These are phyloP conservation scores for Penicillium sp. DNA, from an alignment of 2,329 filamentous ascomycete genomes.

Conservation along the genomic window DNA sequence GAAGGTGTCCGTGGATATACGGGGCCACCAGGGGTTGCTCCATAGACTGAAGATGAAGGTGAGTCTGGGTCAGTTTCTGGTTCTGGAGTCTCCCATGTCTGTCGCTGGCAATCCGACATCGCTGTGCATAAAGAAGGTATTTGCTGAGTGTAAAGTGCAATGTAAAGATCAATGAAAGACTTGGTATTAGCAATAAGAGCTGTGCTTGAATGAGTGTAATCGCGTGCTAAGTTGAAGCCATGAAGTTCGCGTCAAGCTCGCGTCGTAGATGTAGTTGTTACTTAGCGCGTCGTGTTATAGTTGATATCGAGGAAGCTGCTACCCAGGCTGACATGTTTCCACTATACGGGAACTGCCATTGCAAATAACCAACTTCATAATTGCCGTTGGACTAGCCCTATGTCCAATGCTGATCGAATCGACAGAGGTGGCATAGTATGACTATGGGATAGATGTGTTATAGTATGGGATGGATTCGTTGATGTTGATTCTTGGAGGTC, in stretches of 20 bases:
- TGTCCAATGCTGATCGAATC: not conserved
- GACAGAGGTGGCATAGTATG: not conserved
- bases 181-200: not conserved
- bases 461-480: not conserved
- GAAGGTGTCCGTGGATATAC: not conserved
- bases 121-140: not conserved
- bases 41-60: not conserved
- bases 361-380: not conserved
- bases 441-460: not conserved
- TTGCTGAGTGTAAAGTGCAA: not conserved
- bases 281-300: no score
- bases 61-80: not conserved
- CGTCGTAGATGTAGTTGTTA: not conserved
- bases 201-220: not conserved
- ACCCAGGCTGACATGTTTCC: not conserved
- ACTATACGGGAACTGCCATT: not conserved
- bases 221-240: not conserved
- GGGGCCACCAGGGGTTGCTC: not conserved
- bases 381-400: no score
- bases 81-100: not conserved
- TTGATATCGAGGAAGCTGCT: not conserved
- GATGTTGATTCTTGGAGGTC: not conserved
- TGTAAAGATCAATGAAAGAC: not conserved
- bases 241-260: not conserved
- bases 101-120: not conserved